Conservation (phyloP, 163 green algal species). For the Scenedesmus sp. region DNA sequence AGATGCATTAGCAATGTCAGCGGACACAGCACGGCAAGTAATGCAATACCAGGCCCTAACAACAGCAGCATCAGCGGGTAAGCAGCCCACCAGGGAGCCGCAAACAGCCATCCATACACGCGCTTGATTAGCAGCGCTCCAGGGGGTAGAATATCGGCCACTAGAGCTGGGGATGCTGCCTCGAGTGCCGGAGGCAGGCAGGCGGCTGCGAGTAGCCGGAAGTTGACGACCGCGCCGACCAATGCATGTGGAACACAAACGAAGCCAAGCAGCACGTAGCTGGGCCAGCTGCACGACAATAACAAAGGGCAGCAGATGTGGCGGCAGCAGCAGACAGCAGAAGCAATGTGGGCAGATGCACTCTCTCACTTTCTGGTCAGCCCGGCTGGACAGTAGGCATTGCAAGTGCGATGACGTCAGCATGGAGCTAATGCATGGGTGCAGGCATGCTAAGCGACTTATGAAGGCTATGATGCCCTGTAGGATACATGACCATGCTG, state of each 20-base stretch:
- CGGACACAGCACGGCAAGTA: constrained; percentile 36
- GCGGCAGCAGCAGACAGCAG: not conserved
- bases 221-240: constrained; percentile 35
- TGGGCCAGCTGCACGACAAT: constrained; percentile 9
- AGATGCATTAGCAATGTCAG: constrained; percentile 21
- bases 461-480: too few species aligned
- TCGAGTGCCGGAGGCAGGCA: constrained; percentile 42
- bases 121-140: not conserved
- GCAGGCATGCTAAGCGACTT: too few species aligned
- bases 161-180: not conserved
- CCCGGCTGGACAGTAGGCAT: too few species aligned
- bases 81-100: constrained; percentile 27
- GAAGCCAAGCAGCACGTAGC: constrained; percentile 18
- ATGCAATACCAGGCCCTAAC: constrained; percentile 3
- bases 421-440: too few species aligned
- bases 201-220: constrained; percentile 28
- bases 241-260: constrained; percentile 21
- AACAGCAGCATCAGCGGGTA: constrained; percentile 44
- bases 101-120: constrained; percentile 35
- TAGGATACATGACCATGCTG: too few species aligned
- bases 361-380: too few species aligned
- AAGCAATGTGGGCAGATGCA: not conserved
- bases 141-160: constrained; percentile 23
- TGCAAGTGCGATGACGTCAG: too few species aligned
- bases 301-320: not conserved